Evolutionary conservation across 345 rosid species (phyloP).

Genomic region (Raphanus raphanistrum): DNA sequence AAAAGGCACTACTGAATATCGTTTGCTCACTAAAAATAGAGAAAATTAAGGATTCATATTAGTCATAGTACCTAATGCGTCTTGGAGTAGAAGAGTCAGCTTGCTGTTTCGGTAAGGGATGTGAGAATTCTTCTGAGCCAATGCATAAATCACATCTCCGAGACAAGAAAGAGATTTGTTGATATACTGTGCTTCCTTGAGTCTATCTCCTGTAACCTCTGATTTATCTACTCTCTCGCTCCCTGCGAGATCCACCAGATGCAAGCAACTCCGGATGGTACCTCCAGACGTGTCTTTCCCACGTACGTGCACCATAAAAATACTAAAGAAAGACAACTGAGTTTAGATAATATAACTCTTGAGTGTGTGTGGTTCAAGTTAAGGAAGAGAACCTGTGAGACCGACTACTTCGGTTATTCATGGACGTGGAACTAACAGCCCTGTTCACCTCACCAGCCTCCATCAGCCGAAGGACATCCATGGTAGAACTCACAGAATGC

Average conservation of each 20-base stretch:
- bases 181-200: slow-evolving; percentile 89
- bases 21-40: background rate
- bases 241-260: slow-evolving; percentile 96
- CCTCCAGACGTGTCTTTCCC: slow-evolving; percentile 75
- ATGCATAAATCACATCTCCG: slow-evolving; percentile 89
- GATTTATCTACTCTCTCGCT: slow-evolving; percentile 95
- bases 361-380: slow-evolving; percentile 29
- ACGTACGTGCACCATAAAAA: slow-evolving; percentile 76
- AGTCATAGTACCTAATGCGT: slow-evolving; percentile 63
- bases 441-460: slow-evolving; percentile 85
- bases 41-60: background rate
- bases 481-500: slow-evolving; percentile 67
- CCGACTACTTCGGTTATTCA: slow-evolving; percentile 81
- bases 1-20: background rate
- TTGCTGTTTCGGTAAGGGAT: slow-evolving; percentile 98
- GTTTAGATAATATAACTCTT: background rate
- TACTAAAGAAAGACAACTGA: background rate
- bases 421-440: slow-evolving; percentile 77
- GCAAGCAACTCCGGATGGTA: slow-evolving; percentile 81
- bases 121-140: slow-evolving; percentile 88
- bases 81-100: slow-evolving; percentile 89
- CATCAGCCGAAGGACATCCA: slow-evolving; percentile 79
- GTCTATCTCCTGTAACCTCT: slow-evolving; percentile 91
- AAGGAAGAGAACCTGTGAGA: slow-evolving; percentile 73
- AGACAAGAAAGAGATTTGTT: slow-evolving; percentile 95